Evolutionary conservation across 139 green algal genomes (phyloP).

Genomic region (Dunaliella primolecta): DNA sequence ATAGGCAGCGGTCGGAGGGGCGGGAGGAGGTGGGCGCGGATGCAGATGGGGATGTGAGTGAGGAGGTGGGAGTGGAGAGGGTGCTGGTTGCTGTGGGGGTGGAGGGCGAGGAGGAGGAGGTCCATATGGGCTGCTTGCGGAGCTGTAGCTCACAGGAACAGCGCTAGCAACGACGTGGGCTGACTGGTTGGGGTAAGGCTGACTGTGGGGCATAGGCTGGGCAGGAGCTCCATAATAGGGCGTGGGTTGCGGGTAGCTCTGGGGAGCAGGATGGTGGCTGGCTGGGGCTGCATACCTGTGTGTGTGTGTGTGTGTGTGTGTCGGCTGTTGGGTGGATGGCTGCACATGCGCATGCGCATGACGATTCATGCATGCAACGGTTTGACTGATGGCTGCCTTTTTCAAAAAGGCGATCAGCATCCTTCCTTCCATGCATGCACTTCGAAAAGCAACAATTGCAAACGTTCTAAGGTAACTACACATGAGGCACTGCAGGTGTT

Average conservation of each 20-base stretch:
- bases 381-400: no score
- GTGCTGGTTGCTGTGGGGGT: no score
- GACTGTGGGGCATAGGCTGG: not conserved
- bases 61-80: not conserved
- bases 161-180: no score
- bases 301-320: not conserved
- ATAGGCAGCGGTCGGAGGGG: not conserved
- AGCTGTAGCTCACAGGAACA: no score
- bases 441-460: no score
- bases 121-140: not conserved
- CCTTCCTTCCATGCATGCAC: no score
- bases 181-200: not conserved
- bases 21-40: not conserved
- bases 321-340: not conserved
- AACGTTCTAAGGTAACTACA: no score
- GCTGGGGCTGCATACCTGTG: not conserved
- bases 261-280: not conserved
- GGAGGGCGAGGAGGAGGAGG: not conserved
- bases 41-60: not conserved
- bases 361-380: no score
- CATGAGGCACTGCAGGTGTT: no score
- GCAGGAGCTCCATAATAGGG: not conserved
- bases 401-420: no score
- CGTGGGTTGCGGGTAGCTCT: not conserved
- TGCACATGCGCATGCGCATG: no score